Percentiles rank a stretch among this genome's conserved stretches.
phyloP scores from a whole-genome alignment of 768 basidiomycete genomes.

The Russula sp. region DNA sequence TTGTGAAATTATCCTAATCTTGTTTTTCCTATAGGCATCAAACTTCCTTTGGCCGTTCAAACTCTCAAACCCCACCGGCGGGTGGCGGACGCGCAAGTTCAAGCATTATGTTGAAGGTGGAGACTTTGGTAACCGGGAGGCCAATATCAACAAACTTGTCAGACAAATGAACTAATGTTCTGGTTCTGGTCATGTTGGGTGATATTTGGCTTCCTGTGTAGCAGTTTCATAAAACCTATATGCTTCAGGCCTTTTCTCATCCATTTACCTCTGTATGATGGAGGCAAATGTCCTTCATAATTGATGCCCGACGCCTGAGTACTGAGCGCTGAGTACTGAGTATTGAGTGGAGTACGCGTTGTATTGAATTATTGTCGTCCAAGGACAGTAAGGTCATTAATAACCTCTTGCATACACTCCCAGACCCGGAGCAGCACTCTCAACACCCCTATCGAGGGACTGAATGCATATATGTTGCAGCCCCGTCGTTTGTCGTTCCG shows the following conservation, averaged over 20 bases:
- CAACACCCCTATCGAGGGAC: not conserved
- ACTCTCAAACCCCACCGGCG: conserved; percentile 97
- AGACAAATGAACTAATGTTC: conserved; percentile 76
- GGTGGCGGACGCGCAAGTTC: conserved; percentile 97
- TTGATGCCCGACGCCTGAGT: not conserved
- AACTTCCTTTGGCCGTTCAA: conserved; percentile 99
- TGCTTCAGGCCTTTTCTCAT: conserved; percentile 19
- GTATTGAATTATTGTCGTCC: too few relatives aligned
- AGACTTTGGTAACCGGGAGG: conserved; percentile 96
- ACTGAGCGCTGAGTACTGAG: too few relatives aligned
- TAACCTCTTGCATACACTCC: conserved; percentile 39
- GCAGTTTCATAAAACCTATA: conserved; percentile 28
- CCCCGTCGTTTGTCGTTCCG: not conserved
- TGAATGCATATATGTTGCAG: conserved; percentile 18
- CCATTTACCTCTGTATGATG: conserved; percentile 7
- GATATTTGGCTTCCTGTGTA: conserved; percentile 16
- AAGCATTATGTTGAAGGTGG: conserved; percentile 94
- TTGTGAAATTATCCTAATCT: not conserved
- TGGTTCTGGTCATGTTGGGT: conserved; percentile 7
- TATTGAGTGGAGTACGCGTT: too few relatives aligned
- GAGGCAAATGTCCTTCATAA: conserved; percentile 1
- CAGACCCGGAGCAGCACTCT: not conserved
- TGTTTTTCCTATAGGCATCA: conserved; percentile 40
- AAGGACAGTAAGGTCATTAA: conserved; percentile 32
- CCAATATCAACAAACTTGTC: conserved; percentile 96